These are phyloP conservation scores for Carallia pectinifolia DNA, from an alignment of 345 rosid species.

Conservation along the genomic window DNA sequence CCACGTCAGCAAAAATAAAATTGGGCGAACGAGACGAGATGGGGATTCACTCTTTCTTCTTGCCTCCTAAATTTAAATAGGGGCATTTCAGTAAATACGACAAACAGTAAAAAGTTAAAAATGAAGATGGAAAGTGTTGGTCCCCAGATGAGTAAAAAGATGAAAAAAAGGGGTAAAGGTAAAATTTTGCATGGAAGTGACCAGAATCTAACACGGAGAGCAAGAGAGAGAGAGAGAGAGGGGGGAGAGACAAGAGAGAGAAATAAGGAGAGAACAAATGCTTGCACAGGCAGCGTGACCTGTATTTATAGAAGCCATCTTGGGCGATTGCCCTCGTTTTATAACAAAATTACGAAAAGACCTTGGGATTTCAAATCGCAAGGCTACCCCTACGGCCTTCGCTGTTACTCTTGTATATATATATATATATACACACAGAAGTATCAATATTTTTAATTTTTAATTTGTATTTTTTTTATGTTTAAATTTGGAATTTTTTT, in stretches of 20 bases:
- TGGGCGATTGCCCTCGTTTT: background rate
- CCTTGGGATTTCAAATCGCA: background rate
- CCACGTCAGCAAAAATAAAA: conserved; percentile 53
- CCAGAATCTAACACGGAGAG: background rate
- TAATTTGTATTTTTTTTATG: too few relatives aligned
- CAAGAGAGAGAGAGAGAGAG: background rate
- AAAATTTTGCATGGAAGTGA: background rate
- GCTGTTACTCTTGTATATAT: too few relatives aligned
- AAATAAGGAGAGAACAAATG: background rate
- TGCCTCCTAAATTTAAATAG: background rate
- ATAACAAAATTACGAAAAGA: background rate
- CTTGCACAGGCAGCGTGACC: fast-evolving
- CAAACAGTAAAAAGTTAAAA: background rate
- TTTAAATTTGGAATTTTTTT: too few relatives aligned
- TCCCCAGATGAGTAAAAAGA: background rate
- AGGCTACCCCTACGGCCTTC: background rate
- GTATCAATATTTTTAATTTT: too few relatives aligned
- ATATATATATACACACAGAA: too few relatives aligned
- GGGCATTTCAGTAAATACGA: background rate
- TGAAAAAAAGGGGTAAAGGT: background rate
- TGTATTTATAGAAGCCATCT: conserved; percentile 10
- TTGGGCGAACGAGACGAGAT: background rate
- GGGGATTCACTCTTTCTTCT: background rate
- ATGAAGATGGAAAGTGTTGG: background rate
- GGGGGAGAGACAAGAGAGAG: background rate